phyloP scores from a whole-genome alignment of 345 rosid genomes.

The Hibiscus syriacus region DNA sequence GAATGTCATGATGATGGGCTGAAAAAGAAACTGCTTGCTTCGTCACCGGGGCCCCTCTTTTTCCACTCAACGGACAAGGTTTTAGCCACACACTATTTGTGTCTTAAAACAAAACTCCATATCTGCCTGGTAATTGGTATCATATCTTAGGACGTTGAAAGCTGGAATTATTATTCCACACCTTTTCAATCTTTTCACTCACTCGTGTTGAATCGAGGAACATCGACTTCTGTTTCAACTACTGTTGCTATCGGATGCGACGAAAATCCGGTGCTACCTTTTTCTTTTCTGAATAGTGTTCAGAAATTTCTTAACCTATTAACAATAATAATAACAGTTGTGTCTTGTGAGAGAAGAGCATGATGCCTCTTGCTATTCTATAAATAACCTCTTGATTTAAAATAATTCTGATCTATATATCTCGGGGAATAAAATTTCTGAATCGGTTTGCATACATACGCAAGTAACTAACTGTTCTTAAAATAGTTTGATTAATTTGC shows the following conservation, averaged over 20 bases:
- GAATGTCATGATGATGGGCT: background rate
- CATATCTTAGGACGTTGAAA: background rate
- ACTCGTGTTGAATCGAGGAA: background rate
- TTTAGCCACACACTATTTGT: background rate
- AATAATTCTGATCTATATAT: too few species aligned
- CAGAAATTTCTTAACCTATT: too few species aligned
- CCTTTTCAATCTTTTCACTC: background rate
- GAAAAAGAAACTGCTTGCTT: background rate
- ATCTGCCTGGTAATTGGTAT: background rate
- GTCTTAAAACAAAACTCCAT: background rate
- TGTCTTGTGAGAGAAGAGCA: too few species aligned
- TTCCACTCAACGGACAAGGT: background rate
- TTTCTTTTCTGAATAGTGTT: too few species aligned
- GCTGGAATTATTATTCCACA: background rate
- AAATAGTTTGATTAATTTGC: too few species aligned
- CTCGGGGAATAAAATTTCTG: too few species aligned
- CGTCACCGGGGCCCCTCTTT: background rate
- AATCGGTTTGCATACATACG: too few species aligned
- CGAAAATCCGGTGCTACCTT: too few species aligned
- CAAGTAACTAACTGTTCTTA: too few species aligned
- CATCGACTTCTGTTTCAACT: background rate
- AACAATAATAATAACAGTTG: too few species aligned
- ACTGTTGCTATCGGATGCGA: background rate
- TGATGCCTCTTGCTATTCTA: too few species aligned
- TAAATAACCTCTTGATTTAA: too few species aligned